Evolutionary conservation across 306 rosid genomes (phyloP).

Genomic region (Malus asiatica): DNA sequence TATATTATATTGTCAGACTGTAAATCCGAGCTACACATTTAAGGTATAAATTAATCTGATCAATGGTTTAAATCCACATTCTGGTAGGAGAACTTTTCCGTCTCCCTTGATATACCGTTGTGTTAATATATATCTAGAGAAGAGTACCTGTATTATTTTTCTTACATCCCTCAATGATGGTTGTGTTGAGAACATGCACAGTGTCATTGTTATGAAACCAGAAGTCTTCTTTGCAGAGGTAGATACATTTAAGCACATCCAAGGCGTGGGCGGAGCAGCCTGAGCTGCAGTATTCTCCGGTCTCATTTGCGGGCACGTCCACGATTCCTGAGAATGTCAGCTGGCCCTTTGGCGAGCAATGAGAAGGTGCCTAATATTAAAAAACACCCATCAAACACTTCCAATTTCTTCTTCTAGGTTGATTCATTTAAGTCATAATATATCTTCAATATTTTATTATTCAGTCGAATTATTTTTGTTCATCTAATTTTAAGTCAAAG

Average conservation of each 20-base stretch:
- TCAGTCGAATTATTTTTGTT: too few species aligned
- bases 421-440: too few species aligned
- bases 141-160: not conserved
- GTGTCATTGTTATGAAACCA: constrained; percentile 23
- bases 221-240: constrained; percentile 30
- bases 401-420: not conserved
- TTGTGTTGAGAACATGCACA: not conserved
- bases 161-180: constrained; percentile 13
- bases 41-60: not conserved
- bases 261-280: constrained; percentile 27
- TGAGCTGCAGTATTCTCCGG: not conserved
- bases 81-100: not conserved
- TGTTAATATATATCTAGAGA: not conserved
- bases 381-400: not conserved
- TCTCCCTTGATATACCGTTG: not conserved
- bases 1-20: too few species aligned
- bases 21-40: too few species aligned
- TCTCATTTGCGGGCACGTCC: constrained; percentile 2
- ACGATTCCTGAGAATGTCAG: constrained; percentile 18
- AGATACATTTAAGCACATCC: constrained; percentile 24
- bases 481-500: too few species aligned
- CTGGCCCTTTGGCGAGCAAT: not conserved
- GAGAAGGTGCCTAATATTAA: not conserved
- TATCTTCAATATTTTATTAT: too few species aligned
- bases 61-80: not conserved